These are phyloP conservation scores for Phytophthora boehmeriae DNA, from an alignment of 352 stramenopile species.

Conservation along the genomic window DNA sequence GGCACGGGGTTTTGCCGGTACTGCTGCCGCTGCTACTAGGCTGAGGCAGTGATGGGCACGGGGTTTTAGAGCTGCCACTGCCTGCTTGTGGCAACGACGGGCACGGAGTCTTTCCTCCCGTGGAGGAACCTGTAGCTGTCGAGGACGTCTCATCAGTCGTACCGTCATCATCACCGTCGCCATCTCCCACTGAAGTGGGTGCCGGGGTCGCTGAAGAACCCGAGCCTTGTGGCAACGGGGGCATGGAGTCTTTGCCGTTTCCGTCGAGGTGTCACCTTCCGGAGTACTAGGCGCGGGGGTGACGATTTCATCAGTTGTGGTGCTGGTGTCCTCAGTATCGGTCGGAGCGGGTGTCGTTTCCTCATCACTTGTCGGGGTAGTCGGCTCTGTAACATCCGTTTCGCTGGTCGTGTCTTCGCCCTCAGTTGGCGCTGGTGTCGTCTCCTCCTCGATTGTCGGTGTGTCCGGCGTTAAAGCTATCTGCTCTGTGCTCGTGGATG, in stretches of 20 bases:
- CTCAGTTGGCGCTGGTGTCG: too few species aligned
- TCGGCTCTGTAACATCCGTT: slow-evolving; percentile 1
- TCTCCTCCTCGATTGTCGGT: too few species aligned
- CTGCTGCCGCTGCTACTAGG: too few species aligned
- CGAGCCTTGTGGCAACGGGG: slow-evolving; percentile 16
- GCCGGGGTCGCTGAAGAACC: slow-evolving; percentile 35
- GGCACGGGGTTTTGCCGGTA: not conserved
- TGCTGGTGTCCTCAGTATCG: not conserved
- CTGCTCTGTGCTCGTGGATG: slow-evolving; percentile 13
- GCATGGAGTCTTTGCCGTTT: slow-evolving; percentile 15
- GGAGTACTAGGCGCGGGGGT: slow-evolving; percentile 23
- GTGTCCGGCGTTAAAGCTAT: slow-evolving; percentile 2
- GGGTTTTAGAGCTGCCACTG: too few species aligned
- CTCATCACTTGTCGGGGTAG: not conserved
- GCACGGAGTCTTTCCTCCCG: slow-evolving; percentile 22
- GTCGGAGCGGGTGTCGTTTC: slow-evolving; percentile 5
- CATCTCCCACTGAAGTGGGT: not conserved
- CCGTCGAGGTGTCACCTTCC: slow-evolving; percentile 7
- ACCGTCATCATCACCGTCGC: too few species aligned
- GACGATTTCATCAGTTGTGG: slow-evolving; percentile 6
- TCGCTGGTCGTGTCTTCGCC: not conserved
- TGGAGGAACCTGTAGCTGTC: not conserved
- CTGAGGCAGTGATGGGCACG: too few species aligned
- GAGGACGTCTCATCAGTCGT: too few species aligned
- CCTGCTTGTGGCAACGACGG: too few species aligned